These are phyloP conservation scores for Colletotrichum phormii DNA, from an alignment of 2,329 filamentous ascomycete species.

Conservation along the genomic window DNA sequence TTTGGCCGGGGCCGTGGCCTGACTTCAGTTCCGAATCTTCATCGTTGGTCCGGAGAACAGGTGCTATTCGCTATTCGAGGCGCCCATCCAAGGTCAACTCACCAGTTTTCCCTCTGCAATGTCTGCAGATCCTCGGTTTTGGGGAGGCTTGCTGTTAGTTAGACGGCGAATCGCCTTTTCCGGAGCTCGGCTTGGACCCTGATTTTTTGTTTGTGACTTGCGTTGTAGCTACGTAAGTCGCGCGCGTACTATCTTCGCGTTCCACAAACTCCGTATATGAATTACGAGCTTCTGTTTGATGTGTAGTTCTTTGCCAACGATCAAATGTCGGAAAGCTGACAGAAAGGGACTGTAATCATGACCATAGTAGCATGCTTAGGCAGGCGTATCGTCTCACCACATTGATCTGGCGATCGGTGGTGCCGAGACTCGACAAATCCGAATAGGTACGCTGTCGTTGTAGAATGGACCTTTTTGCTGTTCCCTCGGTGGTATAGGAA, in stretches of 20 bases:
- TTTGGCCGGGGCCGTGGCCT: slow-evolving; percentile 1
- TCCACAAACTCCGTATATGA: not conserved
- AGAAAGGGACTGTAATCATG: not conserved
- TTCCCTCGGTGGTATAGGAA: slow-evolving; percentile 49
- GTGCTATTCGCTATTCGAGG: not conserved
- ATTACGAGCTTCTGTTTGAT: not conserved
- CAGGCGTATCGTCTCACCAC: slow-evolving; percentile 15
- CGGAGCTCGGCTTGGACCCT: slow-evolving; percentile 27
- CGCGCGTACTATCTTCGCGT: not conserved
- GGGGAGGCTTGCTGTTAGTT: slow-evolving; percentile 1
- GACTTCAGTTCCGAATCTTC: not conserved
- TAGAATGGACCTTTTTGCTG: slow-evolving; percentile 74
- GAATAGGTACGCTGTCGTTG: slow-evolving; percentile 68
- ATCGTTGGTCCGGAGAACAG: not conserved
- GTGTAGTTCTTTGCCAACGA: not conserved
- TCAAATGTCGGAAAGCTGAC: not conserved
- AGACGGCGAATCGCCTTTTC: slow-evolving; percentile 5
- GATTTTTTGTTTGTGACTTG: not conserved
- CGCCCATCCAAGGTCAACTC: not conserved
- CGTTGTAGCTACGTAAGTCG: not conserved
- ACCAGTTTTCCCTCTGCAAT: not conserved
- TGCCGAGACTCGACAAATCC: slow-evolving; percentile 55
- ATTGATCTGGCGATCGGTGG: slow-evolving; percentile 10
- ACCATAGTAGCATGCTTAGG: not conserved
- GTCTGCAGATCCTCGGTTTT: not conserved